Evolutionary conservation across 2,329 filamentous ascomycete species (phyloP).

Genomic region (Fusarium torreyae): DNA sequence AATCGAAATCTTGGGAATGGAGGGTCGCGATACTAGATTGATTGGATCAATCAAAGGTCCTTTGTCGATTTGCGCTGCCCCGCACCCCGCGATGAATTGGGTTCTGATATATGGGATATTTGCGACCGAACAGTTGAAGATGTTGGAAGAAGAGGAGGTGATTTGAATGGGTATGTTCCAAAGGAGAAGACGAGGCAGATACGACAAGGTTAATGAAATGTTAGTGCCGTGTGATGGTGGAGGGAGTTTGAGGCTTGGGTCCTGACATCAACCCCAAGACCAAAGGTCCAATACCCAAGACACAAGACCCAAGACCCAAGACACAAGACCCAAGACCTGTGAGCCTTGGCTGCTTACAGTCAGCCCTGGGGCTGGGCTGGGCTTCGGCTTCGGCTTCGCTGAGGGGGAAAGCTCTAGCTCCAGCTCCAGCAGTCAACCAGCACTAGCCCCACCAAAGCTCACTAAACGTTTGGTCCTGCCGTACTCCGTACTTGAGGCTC

Average conservation of each 20-base stretch:
- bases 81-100: conserved; percentile 38
- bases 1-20: not conserved
- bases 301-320: too few relatives aligned
- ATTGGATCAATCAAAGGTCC: conserved; percentile 1
- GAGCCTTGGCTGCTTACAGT: conserved; percentile 28
- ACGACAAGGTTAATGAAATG: not conserved
- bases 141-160: not conserved
- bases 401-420: not conserved
- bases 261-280: not conserved
- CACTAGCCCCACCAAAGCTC: conserved; percentile 20
- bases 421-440: not conserved
- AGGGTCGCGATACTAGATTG: not conserved
- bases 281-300: too few relatives aligned
- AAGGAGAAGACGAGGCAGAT: not conserved
- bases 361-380: not conserved
- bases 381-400: not conserved
- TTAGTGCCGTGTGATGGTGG: conserved; percentile 13
- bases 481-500: conserved; percentile 26
- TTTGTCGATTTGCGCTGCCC: conserved; percentile 39
- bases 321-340: not conserved
- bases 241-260: conserved; percentile 3
- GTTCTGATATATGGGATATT: not conserved
- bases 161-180: not conserved
- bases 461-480: not conserved
- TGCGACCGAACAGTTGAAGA: not conserved